Evolutionary conservation across 805 yeast genomes (phyloP), one percentile per base, ranked within the genome.

Genomic region (Lipomyces chichibuensis): DNA sequence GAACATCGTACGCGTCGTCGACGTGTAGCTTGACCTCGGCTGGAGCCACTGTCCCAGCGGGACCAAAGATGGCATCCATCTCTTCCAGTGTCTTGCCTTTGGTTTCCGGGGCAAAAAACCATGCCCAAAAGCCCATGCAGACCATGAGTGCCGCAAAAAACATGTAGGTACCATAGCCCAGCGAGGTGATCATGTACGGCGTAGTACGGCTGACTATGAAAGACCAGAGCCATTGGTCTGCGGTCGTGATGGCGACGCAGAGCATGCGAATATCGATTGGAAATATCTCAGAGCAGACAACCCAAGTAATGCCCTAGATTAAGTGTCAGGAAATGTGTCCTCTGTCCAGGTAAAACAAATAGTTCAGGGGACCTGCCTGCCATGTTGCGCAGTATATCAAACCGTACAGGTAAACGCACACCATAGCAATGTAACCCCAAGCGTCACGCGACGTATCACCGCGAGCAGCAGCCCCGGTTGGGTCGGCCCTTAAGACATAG

Each of bases 51-150:
- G 52, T 46, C 2, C 52, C 11, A 46, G 52, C 52, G 14, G 52
- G 52, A 46, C 52, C 69, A 32, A 63, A 91, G 80, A 91, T 90
- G 60, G 86, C 87, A 75, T 91, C 93, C 62, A 91, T 88, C 72
- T 91, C 92, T 78, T 91, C 97, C 75, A 91, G 82, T 73, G 87
- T 85, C 64, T 91, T 80, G 0, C 96, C 96, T 73, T 86, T 88
- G 0, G 97, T 91, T 53, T 73, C 75, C 55, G 70, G 75, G 67
- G 72, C 67, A 69, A 67, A 59, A 57, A 71, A 72, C 77, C 84
- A 88, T 88, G 88, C 95, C 90, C 83, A 90, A 85, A 86, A 11
- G 27, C 39, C 57, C 39, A 69, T 46, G 39, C 52, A 66, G 20
- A 59, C 52, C 23, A 58, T 53, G 52, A 71, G 56, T 7, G 65